Percentiles rank a stretch among this genome's conserved stretches.
phyloP scores from a whole-genome alignment of 768 basidiomycete genomes.

The Peribolospora baueri region DNA sequence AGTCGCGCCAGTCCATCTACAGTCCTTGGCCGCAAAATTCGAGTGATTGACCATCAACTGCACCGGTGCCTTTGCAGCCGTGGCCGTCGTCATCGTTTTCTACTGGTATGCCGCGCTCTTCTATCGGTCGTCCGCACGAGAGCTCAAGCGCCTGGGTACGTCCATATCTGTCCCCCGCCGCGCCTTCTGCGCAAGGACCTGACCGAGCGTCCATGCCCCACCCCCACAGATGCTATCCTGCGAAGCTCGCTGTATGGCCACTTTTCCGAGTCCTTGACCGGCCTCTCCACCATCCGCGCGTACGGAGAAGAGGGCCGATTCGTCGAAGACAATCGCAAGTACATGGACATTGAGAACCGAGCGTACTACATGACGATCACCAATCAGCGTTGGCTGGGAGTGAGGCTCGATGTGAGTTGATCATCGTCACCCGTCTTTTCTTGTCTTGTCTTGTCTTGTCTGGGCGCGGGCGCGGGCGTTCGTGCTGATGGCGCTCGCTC shows the following conservation, averaged over 20 bases:
- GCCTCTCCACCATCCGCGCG: constrained; percentile 52
- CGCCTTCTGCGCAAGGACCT: too few species aligned
- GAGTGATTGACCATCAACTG: too few species aligned
- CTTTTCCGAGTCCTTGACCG: constrained; percentile 73
- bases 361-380: constrained; percentile 70
- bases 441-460: constrained; percentile 16
- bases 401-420: constrained; percentile 2
- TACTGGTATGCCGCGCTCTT: constrained; percentile 54
- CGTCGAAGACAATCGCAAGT: constrained; percentile 42
- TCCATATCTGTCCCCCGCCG: neutral
- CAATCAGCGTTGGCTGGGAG: constrained; percentile 36
- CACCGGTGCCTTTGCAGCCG: constrained; percentile 26
- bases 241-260: constrained; percentile 71
- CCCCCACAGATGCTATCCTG: constrained; percentile 42
- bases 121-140: constrained; percentile 64
- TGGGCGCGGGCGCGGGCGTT: neutral
- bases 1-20: too few species aligned
- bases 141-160: constrained; percentile 50
- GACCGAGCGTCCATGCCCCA: neutral
- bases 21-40: too few species aligned
- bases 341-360: constrained; percentile 61
- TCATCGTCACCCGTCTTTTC: neutral
- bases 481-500: neutral
- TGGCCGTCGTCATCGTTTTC: constrained; percentile 31
- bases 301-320: constrained; percentile 57